Evolutionary conservation across 768 basidiomycete species (phyloP).

Genomic region (Gloeostereum incarnatum): DNA sequence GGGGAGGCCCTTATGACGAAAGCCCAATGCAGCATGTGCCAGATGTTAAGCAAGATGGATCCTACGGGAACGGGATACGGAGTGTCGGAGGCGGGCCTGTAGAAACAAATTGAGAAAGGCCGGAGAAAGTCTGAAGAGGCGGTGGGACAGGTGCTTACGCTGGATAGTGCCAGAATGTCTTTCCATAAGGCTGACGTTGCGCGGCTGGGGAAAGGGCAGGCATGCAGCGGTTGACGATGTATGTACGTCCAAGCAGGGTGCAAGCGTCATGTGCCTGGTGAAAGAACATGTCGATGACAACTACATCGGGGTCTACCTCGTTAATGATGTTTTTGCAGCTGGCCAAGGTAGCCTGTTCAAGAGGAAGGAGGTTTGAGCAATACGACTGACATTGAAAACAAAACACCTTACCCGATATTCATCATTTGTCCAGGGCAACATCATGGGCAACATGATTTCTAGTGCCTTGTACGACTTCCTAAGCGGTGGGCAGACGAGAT

Average conservation of each 20-base stretch:
- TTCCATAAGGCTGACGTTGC: conserved; percentile 1
- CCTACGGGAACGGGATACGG: conserved; percentile 3
- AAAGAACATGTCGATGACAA: conserved; percentile 1
- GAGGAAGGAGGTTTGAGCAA: too few species aligned
- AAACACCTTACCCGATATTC: too few species aligned
- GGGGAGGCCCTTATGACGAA: background rate
- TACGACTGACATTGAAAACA: too few species aligned
- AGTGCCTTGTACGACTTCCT: too few species aligned
- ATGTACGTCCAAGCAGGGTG: background rate
- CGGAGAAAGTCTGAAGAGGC: background rate
- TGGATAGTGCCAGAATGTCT: conserved; percentile 5
- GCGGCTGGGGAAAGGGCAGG: background rate
- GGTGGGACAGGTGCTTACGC: conserved; percentile 1
- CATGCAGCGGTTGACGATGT: conserved; percentile 3
- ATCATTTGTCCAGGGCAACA: too few species aligned
- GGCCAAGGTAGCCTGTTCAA: too few species aligned
- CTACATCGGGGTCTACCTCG: background rate
- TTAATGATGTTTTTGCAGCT: conserved; percentile 2
- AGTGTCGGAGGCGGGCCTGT: conserved; percentile 5
- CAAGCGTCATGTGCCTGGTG: conserved; percentile 4
- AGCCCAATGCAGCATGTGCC: background rate
- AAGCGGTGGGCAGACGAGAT: too few species aligned
- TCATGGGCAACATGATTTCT: too few species aligned
- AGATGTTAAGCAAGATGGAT: conserved; percentile 3
- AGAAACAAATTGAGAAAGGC: background rate